Base-by-base conservation (phyloP, 805 yeast genomes). In the Spathaspora boniae region DNA sequence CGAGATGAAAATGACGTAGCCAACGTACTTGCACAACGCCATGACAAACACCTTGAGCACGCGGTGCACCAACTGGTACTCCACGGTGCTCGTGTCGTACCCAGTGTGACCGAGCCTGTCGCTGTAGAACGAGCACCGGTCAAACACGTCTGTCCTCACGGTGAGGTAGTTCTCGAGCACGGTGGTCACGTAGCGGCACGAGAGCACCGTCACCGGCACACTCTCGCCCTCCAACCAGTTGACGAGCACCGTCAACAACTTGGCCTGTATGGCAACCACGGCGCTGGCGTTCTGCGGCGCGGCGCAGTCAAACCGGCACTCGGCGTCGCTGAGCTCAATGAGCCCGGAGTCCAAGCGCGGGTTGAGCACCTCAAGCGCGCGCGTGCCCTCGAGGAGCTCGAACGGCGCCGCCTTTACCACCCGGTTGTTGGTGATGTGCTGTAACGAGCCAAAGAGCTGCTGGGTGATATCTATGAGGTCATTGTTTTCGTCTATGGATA, bases 301-400 rank as follows among this genome's bases (percentile, higher is more conserved):
- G 2, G 63, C 49, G 15, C 76, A 57, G 45, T 75, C 76, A 47
- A 76, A 80, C 0, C 50, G 40, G 4, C 66, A 40, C 23, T 80
- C 85, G 2, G 60, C 72, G 1, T 48, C 44, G 0, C 66, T 44
- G 38, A 77, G 55, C 19, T 58, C 49, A n/a, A 85, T 69, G 36
- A 84, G 48, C 2, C 91, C 87, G 0, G 96, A 78, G 54, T 91
- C 98, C 47, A 91, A 67, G 43, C 74, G 76, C 8, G 69, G 65
- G 52, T 86, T 86, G 38, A 78, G 69, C 9, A 82, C 72, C 55
- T 89, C 98, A 41, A 87, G 62, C 0, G 98, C 95, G 45, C 89
- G 80, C 1, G 96, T 85, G 0, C 96, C 94, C 47, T 86, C 87
- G 42, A 82, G 66, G 30, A 91, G 67, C 36, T 78, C 75, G 59